These are phyloP conservation scores for Trichoderma guizhouense DNA, from an alignment of 2,329 filamentous ascomycete genomes.

Conservation along the genomic window DNA sequence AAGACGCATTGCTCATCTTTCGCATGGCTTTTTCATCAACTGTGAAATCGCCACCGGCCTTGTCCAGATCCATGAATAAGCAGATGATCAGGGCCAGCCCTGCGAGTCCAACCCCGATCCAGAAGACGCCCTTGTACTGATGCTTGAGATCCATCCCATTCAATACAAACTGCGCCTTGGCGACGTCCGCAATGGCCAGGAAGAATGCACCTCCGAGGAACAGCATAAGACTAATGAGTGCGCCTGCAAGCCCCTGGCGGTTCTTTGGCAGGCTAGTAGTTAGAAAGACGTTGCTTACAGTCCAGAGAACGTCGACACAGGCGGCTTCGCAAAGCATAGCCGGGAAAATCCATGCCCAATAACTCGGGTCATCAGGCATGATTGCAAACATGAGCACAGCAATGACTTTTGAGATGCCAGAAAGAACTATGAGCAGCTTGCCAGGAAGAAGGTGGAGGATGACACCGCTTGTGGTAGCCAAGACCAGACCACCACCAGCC, in stretches of 20 bases:
- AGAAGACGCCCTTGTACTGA: conserved; percentile 60
- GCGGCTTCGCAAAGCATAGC: conserved; percentile 58
- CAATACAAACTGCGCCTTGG: conserved; percentile 40
- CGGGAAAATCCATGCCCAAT: conserved; percentile 65
- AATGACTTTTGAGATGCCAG: conserved; percentile 49
- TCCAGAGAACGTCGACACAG: conserved; percentile 65
- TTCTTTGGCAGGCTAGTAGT: conserved; percentile 58
- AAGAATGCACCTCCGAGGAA: conserved; percentile 62
- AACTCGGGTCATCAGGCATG: conserved; percentile 49
- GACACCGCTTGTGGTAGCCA: conserved; percentile 52
- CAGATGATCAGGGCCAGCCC: conserved; percentile 44
- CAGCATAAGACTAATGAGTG: conserved; percentile 59
- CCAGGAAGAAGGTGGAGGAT: conserved; percentile 55
- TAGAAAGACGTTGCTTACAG: conserved; percentile 64
- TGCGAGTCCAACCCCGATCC: conserved; percentile 55
- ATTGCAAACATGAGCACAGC: conserved; percentile 54
- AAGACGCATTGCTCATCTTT: conserved; percentile 8
- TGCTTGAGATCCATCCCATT: conserved; percentile 38
- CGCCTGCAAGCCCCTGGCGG: conserved; percentile 62
- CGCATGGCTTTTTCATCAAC: conserved; percentile 22
- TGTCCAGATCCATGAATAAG: conserved; percentile 26
- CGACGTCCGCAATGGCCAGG: conserved; percentile 61
- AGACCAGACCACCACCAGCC: conserved; percentile 55
- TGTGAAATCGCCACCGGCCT: conserved; percentile 25
- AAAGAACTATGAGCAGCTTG: conserved; percentile 50